These are phyloP conservation scores for Lolium rigidum DNA, from an alignment of 176 grass and related monocot species.

Conservation along the genomic window DNA sequence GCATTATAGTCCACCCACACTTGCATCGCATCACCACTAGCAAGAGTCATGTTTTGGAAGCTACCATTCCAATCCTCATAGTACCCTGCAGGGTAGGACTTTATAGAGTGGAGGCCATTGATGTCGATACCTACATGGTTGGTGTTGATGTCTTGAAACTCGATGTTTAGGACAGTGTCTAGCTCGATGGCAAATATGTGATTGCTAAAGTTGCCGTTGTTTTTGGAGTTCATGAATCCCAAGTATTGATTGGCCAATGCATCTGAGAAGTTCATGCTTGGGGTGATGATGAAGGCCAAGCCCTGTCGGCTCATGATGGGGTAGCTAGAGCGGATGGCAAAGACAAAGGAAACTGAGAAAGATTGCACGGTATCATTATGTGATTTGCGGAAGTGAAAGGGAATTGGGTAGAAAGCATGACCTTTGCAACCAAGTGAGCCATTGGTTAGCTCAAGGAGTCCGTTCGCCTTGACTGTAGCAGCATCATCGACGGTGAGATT, in stretches of 20 bases:
- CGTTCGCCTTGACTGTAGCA: background rate
- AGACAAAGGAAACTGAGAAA: constrained; percentile 40
- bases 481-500: constrained; percentile 18
- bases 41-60: background rate
- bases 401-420: constrained; percentile 17
- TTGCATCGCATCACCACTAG: constrained; percentile 33
- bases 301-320: constrained; percentile 2
- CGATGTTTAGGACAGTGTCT: constrained; percentile 17
- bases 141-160: constrained; percentile 35
- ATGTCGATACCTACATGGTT: constrained; percentile 52
- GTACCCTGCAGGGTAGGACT: background rate
- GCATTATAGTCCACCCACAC: constrained; percentile 51
- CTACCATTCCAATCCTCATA: background rate
- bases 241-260: background rate
- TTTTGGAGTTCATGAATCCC: constrained; percentile 7
- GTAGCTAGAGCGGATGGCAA: constrained; percentile 27
- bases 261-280: background rate
- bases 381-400: background rate
- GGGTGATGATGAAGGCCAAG: constrained; percentile 41
- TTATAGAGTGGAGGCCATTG: background rate
- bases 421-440: constrained; percentile 7
- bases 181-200: constrained; percentile 40
- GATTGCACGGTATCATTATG: background rate
- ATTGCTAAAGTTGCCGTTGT: background rate
- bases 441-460: constrained; percentile 29